phyloP scores from a whole-genome alignment of 2,329 filamentous ascomycete genomes.

The Rhinocladiella mackenziei region DNA sequence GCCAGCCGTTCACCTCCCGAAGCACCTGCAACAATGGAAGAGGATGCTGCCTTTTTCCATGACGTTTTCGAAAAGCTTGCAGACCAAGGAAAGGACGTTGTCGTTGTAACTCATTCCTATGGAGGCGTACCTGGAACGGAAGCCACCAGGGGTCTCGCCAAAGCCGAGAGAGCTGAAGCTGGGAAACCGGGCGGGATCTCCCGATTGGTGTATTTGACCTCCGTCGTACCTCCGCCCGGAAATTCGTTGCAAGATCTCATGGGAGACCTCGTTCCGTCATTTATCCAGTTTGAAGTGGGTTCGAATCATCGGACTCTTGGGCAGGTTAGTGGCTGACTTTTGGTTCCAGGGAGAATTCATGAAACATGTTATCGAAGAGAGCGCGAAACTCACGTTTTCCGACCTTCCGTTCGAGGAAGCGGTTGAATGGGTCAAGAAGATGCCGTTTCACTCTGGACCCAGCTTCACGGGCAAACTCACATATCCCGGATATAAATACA shows the following conservation, averaged over 20 bases:
- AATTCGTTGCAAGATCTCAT: slow-evolving; percentile 12
- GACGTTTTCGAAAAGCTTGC: slow-evolving; percentile 27
- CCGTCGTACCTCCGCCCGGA: slow-evolving; percentile 18
- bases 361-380: slow-evolving; percentile 15
- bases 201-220: slow-evolving; percentile 30
- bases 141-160: slow-evolving; percentile 30
- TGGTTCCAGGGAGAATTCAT: slow-evolving; percentile 15
- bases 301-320: not conserved
- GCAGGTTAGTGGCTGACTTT: not conserved
- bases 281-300: slow-evolving; percentile 13
- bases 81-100: slow-evolving; percentile 30
- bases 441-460: slow-evolving; percentile 29
- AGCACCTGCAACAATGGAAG: slow-evolving; percentile 26
- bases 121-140: slow-evolving; percentile 34
- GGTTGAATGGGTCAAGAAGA: slow-evolving; percentile 24
- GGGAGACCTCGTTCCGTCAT: slow-evolving; percentile 6
- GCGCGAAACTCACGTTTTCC: slow-evolving; percentile 9
- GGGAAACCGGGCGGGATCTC: slow-evolving; percentile 29
- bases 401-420: slow-evolving; percentile 19
- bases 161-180: slow-evolving; percentile 16
- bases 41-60: slow-evolving; percentile 33
- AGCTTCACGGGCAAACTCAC: slow-evolving; percentile 32
- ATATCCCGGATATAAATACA: slow-evolving; percentile 38
- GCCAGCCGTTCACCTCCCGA: slow-evolving; percentile 26
- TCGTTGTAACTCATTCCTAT: slow-evolving; percentile 36